Percentiles rank a stretch among this genome's conserved stretches.
Conservation (phyloP, 805 yeast species). For the Candida arabinofermentans region DNA sequence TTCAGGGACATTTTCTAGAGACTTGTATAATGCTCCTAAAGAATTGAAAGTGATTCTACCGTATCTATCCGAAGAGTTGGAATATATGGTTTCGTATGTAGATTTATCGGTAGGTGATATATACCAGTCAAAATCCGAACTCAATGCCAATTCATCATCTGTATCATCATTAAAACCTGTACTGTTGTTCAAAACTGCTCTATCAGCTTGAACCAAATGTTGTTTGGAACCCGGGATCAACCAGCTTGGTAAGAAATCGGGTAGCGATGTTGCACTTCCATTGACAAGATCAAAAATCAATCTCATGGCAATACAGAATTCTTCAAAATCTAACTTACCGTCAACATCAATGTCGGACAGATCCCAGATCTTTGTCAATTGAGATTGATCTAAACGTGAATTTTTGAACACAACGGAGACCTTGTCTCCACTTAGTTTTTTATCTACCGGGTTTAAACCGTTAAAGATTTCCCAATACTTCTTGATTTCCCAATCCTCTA, state of each 20-base stretch:
- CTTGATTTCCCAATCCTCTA: slow-evolving; percentile 93
- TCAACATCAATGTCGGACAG: slow-evolving; percentile 90
- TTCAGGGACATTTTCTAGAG: slow-evolving; percentile 70
- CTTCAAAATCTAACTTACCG: slow-evolving; percentile 91
- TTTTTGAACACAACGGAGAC: slow-evolving; percentile 85
- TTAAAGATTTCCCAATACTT: slow-evolving; percentile 97
- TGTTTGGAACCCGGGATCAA: slow-evolving; percentile 86
- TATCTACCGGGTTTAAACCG: slow-evolving; percentile 78
- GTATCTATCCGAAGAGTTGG: slow-evolving; percentile 66
- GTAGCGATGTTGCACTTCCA: slow-evolving; percentile 63
- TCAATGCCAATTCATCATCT: slow-evolving; percentile 58
- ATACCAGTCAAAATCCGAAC: slow-evolving; percentile 90
- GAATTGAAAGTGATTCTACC: slow-evolving; percentile 80
- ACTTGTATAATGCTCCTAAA: slow-evolving; percentile 61
- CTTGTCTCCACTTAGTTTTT: slow-evolving; percentile 78
- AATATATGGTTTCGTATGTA: slow-evolving; percentile 74
- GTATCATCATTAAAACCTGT: slow-evolving; percentile 41
- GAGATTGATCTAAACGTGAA: slow-evolving; percentile 74
- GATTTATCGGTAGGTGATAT: slow-evolving; percentile 83
- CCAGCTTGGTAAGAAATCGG: slow-evolving; percentile 85
- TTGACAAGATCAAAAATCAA: slow-evolving; percentile 88
- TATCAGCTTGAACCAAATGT: slow-evolving; percentile 80
- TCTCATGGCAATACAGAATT: slow-evolving; percentile 96
- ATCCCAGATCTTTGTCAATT: slow-evolving; percentile 84
- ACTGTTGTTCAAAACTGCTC: slow-evolving; percentile 43